Percentiles rank a stretch among this genome's conserved stretches.
These are phyloP conservation scores for Dioscorea cayenensis DNA, from an alignment of 116 monocot species.

Conservation along the genomic window DNA sequence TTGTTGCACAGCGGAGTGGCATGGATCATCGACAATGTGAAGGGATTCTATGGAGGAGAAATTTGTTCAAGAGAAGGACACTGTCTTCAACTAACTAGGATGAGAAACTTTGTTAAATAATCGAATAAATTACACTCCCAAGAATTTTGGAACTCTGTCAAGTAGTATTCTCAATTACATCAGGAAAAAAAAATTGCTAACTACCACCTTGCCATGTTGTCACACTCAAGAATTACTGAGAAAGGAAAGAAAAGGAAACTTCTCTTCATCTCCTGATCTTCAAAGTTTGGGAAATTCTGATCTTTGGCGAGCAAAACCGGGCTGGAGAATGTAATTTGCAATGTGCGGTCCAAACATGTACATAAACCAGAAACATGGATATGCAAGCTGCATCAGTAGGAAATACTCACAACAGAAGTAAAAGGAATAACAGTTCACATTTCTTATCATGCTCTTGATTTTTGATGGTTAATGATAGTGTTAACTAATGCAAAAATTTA, in stretches of 20 bases:
- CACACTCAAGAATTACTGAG: background rate
- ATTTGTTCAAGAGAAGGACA: background rate
- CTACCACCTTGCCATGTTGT: background rate
- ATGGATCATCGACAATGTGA: background rate
- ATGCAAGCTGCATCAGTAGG: constrained; percentile 73
- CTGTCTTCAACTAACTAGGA: constrained; percentile 3
- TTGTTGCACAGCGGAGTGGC: background rate
- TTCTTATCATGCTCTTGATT: background rate
- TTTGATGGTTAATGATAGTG: background rate
- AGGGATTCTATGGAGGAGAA: constrained; percentile 1
- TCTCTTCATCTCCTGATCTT: no score
- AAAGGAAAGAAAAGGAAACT: no score
- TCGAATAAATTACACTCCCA: background rate
- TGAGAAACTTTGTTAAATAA: background rate
- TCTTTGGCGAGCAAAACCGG: constrained; percentile 65
- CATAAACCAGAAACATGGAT: constrained; percentile 76
- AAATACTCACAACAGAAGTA: constrained; percentile 18
- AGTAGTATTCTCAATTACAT: background rate
- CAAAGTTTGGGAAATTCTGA: constrained; percentile 1
- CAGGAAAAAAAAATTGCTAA: no score
- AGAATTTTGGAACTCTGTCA: background rate
- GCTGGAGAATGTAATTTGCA: constrained; percentile 60
- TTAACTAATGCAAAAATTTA: background rate
- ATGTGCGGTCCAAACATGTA: constrained; percentile 66
- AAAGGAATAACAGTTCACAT: background rate